Evolutionary conservation across 2,329 filamentous ascomycete species (phyloP).

Genomic region (Pseudocercospora crystallina): DNA sequence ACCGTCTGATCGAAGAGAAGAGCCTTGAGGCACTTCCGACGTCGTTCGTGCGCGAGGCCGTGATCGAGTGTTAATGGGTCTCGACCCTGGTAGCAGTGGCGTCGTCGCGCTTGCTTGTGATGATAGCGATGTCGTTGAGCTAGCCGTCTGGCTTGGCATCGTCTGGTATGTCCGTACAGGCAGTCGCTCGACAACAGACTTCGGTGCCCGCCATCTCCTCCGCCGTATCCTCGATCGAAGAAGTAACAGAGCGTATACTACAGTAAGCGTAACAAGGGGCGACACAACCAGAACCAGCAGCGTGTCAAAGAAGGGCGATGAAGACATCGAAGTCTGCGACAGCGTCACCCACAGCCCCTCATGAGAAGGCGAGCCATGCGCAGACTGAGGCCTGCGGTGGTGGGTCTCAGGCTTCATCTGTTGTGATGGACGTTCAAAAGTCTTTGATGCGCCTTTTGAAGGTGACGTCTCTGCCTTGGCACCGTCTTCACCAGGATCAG

Average conservation of each 20-base stretch:
- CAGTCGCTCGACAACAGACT: conserved; percentile 90
- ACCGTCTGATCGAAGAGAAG: conserved; percentile 28
- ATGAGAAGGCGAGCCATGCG: conserved; percentile 40
- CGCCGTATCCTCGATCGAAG: conserved; percentile 85
- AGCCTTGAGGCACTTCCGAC: conserved; percentile 53
- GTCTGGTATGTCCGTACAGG: conserved; percentile 95
- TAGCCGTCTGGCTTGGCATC: conserved; percentile 62
- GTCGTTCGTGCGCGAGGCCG: conserved; percentile 66
- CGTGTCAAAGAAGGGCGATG: conserved; percentile 92
- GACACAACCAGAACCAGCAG: conserved; percentile 95
- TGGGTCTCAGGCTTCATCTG: conserved; percentile 9
- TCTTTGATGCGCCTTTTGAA: conserved; percentile 11
- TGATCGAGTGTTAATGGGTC: conserved; percentile 38
- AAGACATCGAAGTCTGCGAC: conserved; percentile 81
- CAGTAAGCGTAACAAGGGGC: conserved; percentile 84
- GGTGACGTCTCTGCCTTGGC: conserved; percentile 9
- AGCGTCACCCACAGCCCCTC: conserved; percentile 96
- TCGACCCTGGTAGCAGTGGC: conserved; percentile 65
- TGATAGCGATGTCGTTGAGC: conserved; percentile 31
- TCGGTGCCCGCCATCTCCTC: conserved; percentile 92
- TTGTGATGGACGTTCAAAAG: not conserved
- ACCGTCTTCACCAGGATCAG: conserved; percentile 12
- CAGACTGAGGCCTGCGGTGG: conserved; percentile 14
- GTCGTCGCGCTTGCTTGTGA: conserved; percentile 57
- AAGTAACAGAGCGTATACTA: conserved; percentile 86